Evolutionary conservation across 2,329 filamentous ascomycete genomes (phyloP), one percentile per base, ranked within the genome.

Genomic region (Alternaria sp.): DNA sequence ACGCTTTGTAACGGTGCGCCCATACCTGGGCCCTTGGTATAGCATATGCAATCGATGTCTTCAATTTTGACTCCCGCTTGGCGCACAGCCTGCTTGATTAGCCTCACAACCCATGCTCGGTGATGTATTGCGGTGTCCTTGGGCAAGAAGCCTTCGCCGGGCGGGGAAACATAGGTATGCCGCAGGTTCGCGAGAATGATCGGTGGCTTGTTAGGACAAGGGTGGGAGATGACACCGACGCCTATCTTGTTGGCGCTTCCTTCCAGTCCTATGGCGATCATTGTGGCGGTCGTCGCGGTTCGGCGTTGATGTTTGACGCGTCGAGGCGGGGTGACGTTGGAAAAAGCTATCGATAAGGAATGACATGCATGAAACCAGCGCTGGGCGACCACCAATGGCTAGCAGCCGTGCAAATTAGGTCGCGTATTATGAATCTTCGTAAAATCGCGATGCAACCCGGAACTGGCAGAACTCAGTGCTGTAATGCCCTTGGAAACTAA

Each of bases 161-260:
- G 93, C 5, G 96, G 95, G 47, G 95, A 92, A 74, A 91, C 86
- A 83, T 95, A 99, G 19, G 96, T 99, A 83, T 98, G 92, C 58
- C 96, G 91, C 69, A 99, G 87, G 83, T 99, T 99, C 77, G 94
- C 90, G 70, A 99, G 92, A 77, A 99, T 78, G 63, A 85, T 83
- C 26, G 83, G 80, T 73, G 81, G 60, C 47, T 79, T 73, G 59
- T 77, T 76, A 9, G 82, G 76, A 66, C 82, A 73, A 4, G 89
- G 86, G 83, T 98, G 96, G 23, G 89, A 87, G 79, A 99, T 97
- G 62, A 99, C 85, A 75, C 96, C 96, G 62, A 98, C 91, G 70
- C 95, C 96, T 56, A 99, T 89, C 83, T 99, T 99, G 86, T 99
- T 99, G 81, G 96, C 96, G 61, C 93, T 97, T 80, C 96, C 95